Evolutionary conservation across 148 eudicot species (phyloP), one percentile per base, ranked within the genome.

Genomic region (Camellia japonica): DNA sequence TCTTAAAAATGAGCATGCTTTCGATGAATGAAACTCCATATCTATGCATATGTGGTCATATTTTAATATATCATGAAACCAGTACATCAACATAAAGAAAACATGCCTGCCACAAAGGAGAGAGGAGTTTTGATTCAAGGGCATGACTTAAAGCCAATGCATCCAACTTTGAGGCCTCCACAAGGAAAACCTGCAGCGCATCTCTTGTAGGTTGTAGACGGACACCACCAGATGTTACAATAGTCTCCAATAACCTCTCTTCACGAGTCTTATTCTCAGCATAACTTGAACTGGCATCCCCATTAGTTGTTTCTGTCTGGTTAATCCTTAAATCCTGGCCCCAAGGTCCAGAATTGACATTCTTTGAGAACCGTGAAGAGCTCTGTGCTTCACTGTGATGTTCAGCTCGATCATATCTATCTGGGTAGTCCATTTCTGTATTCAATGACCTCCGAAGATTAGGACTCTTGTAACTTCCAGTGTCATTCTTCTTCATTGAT

Each of bases 141-240:
- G 97, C 98, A 73, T 83, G 89, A 86, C 91, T 76, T 79, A 95
- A 84, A 76, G 91, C 89, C 90, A 93, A 74, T 44, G 97, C 89
- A 93, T 95, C 93, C 87, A 95, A 82, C 85, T 92, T 95, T 82
- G 86, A 80, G 13, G 97, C 98, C 88, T 95, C 97, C 64, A 74
- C 82, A 58, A 95, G 86, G 87, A 95, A 95, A 82, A 85, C 88
- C 75, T 95, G 96, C 66, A 95, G 87, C 43, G 90, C 97, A 91
- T 95, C 98, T 70, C 98, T 93, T 59, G 98, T 90, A 46, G 98
- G 98, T 78, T 95, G 98, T 77, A 95, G 80, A 71, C 98, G 91
- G 65, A 95, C 97, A 63, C 98, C 98, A 65, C 98, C 97, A 85
- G 97, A 86, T 55, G 98, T 93, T 74, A 93, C 98, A 86, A 95